Evolutionary conservation across 2,329 filamentous ascomycete species (phyloP).

Genomic region (Lasiodiplodia citricola): DNA sequence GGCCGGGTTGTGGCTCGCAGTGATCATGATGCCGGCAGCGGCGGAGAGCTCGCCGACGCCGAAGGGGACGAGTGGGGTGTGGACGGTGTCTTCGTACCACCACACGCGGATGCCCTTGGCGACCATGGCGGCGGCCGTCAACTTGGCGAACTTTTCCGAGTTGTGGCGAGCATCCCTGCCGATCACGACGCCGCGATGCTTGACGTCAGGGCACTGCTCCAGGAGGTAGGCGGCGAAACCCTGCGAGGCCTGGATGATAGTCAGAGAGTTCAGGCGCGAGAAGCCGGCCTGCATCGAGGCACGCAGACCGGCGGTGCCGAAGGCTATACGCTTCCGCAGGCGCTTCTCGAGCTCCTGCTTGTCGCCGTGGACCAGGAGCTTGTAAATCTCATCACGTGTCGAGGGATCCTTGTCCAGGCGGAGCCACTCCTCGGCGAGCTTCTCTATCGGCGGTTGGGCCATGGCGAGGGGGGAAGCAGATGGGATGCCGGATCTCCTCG

Average conservation of each 20-base stretch:
- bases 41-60: conserved; percentile 60
- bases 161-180: conserved; percentile 69
- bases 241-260: conserved; percentile 67
- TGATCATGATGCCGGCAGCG: conserved; percentile 68
- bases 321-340: conserved; percentile 62
- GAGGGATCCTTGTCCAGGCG: conserved; percentile 60
- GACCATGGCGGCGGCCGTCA: conserved; percentile 65
- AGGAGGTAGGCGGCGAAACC: conserved; percentile 67
- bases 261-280: conserved; percentile 64
- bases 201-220: conserved; percentile 49
- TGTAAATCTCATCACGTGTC: conserved; percentile 61
- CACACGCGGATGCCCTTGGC: conserved; percentile 63
- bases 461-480: conserved; percentile 30
- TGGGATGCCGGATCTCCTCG: background rate
- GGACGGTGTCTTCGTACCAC: conserved; percentile 61
- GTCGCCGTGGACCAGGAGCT: conserved; percentile 54
- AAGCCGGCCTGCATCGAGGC: conserved; percentile 71
- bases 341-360: conserved; percentile 57
- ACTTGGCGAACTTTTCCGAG: conserved; percentile 64
- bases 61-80: conserved; percentile 69
- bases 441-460: conserved; percentile 40
- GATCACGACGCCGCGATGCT: conserved; percentile 60
- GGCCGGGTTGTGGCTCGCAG: conserved; percentile 69
- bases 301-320: conserved; percentile 67
- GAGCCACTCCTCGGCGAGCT: conserved; percentile 63